These are phyloP conservation scores for Scytalidium lignicola DNA, from an alignment of 2,329 filamentous ascomycete genomes.

Conservation along the genomic window DNA sequence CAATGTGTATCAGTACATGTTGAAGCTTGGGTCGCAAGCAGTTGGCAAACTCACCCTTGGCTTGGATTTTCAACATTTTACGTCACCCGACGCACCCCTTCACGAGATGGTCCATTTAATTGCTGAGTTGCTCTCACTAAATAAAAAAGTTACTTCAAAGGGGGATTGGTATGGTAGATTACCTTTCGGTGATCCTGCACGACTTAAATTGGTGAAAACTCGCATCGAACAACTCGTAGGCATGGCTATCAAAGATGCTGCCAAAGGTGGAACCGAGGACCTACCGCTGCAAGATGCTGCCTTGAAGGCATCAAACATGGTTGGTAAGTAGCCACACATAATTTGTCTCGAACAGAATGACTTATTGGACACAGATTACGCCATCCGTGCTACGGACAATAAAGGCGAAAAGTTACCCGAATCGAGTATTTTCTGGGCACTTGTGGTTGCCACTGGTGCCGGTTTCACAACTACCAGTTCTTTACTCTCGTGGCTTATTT, in stretches of 20 bases:
- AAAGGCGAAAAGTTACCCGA: constrained; percentile 37
- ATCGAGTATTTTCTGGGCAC: constrained; percentile 22
- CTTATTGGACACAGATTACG: constrained; percentile 17
- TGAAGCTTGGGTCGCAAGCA: constrained; percentile 39
- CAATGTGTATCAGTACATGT: constrained; percentile 46
- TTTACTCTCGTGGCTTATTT: constrained; percentile 42
- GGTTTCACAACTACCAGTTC: constrained; percentile 43
- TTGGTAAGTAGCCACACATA: neutral
- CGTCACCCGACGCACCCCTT: constrained; percentile 30
- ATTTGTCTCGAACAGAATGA: neutral
- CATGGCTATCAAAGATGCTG: constrained; percentile 32
- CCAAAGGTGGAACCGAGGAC: constrained; percentile 24
- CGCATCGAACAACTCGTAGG: constrained; percentile 34
- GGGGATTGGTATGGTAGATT: constrained; percentile 39
- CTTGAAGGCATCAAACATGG: constrained; percentile 27
- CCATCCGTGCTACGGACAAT: constrained; percentile 34
- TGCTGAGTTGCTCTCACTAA: constrained; percentile 35
- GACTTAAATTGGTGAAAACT: constrained; percentile 12
- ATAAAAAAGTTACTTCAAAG: constrained; percentile 39
- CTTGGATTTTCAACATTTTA: constrained; percentile 40
- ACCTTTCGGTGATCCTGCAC: constrained; percentile 39
- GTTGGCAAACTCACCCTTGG: constrained; percentile 40
- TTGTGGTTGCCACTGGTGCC: constrained; percentile 37
- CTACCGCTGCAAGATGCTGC: constrained; percentile 33
- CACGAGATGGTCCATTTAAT: constrained; percentile 36